A percentile compares a stretch with the other conserved stretches of the same genome.
Conservation (phyloP, 2,329 filamentous ascomycete species). For the Coniochaeta hoffmannii region DNA sequence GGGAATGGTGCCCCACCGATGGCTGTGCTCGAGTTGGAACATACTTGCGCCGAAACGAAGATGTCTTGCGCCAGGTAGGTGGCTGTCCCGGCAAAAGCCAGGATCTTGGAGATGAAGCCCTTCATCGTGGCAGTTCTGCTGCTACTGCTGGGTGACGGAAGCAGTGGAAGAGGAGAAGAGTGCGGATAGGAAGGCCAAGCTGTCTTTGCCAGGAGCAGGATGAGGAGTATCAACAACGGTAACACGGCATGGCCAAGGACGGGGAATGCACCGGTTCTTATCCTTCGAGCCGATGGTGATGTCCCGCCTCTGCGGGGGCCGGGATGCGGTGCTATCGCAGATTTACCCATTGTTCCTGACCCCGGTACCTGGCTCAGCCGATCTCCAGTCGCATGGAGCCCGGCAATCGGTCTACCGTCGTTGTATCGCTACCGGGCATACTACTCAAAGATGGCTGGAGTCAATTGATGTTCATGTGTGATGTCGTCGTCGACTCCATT, state of each 20-base stretch:
- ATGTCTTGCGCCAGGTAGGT: background rate
- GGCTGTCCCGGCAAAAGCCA: background rate
- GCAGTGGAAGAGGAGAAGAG: background rate
- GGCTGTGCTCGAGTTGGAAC: constrained; percentile 2
- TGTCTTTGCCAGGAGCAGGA: background rate
- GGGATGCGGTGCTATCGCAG: background rate
- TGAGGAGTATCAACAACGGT: background rate
- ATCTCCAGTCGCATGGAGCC: background rate
- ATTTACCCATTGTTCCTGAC: background rate
- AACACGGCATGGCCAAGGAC: background rate
- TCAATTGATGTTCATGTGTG: background rate
- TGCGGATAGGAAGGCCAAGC: background rate
- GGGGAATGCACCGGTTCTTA: background rate
- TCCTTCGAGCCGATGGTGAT: background rate
- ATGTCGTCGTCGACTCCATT: background rate
- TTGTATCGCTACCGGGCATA: background rate
- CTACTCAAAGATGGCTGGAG: background rate
- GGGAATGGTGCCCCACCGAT: constrained; percentile 18
- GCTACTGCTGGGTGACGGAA: background rate
- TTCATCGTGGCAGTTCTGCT: background rate
- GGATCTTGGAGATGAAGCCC: background rate
- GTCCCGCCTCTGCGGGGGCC: background rate
- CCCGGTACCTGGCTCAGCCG: background rate
- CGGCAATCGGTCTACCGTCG: background rate
- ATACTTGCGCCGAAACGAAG: background rate